Evolutionary conservation across 805 yeast species (phyloP).

Genomic region (Spathaspora girioi): DNA sequence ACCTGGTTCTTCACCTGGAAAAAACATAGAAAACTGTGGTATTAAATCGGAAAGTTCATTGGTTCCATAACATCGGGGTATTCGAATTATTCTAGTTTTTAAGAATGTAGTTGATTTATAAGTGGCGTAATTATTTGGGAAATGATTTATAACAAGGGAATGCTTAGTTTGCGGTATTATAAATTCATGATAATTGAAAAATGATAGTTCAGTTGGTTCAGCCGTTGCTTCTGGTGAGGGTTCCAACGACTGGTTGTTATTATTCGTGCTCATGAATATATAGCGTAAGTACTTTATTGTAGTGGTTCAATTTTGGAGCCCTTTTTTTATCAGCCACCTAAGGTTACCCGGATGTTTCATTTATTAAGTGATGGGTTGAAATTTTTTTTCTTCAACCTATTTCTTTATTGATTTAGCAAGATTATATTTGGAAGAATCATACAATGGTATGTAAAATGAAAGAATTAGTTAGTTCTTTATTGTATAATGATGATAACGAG

Average conservation of each 20-base stretch:
- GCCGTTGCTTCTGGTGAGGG: not conserved
- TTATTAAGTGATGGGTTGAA: not conserved
- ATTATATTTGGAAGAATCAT: not conserved
- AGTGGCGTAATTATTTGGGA: slow-evolving; percentile 53
- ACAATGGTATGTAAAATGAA: not conserved
- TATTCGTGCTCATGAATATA: not conserved
- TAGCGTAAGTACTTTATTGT: not conserved
- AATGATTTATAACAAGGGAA: slow-evolving; percentile 56
- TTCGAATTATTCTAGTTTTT: slow-evolving; percentile 56
- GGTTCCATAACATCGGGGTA: slow-evolving; percentile 50
- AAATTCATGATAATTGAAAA: slow-evolving; percentile 70
- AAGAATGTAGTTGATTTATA: slow-evolving; percentile 21
- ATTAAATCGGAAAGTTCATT: slow-evolving; percentile 28
- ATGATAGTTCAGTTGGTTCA: slow-evolving; percentile 17
- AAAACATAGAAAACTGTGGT: slow-evolving; percentile 52
- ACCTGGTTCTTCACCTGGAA: slow-evolving; percentile 66
- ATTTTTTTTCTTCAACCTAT: not conserved
- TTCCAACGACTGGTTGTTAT: not conserved
- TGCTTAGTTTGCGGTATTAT: slow-evolving; percentile 15
- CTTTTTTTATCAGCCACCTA: not conserved
- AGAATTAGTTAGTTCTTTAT: not conserved
- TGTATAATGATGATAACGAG: slow-evolving; percentile 36
- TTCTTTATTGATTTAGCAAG: not conserved
- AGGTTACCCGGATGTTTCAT: not conserved
- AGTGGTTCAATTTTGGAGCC: not conserved